Base-by-base conservation (phyloP, 257 asterid genomes). In the Penstemon davidsonii region DNA sequence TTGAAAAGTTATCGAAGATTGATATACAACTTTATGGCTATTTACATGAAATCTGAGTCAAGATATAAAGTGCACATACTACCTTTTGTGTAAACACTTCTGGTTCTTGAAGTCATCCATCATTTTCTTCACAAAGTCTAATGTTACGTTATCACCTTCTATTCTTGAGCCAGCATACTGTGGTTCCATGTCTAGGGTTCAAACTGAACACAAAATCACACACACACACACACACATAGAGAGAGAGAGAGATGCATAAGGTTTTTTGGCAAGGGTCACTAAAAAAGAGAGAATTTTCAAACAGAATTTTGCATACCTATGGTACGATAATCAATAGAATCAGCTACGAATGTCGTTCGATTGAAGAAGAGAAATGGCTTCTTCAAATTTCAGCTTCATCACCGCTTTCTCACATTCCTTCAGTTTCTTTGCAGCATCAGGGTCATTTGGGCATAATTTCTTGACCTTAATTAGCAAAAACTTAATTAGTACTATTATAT, bases 371-470 rank as follows among this genome's bases (percentile, higher is more conserved):
- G 98, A 76, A 50, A 94, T 94, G 60, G 98, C 99, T 82, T 94
- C 98, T 81, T 91, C 99, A 81, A 94, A 94, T 78, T 94, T 91
- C 45, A 87, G 85, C 76, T 87, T 94, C 98, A 87, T 89, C 72
- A 94, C 98, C 7, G 95, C 96, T 65, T 91, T 94, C 86, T 94
- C 96, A 62, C 98, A 94, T 72, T 94, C 98, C 83, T 83, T 94
- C 84, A 94, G 73, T 83, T 91, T 94, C 82, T 86, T 91, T 61
- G 96, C 57, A 55, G 99, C 99, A 81, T 94, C 99, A 50, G 95
- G 96, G 72, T 91, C 99, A 64, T 87, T 94, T 15, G 99, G 99
- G 69, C 85, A 80, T 55, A 94, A 51, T 75, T 49, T 94, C 81
- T 94, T 88, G 57, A 94, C 99, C 99, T 94, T 59, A 44, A 55